phyloP scores from a whole-genome alignment of 768 basidiomycete genomes.

The Clitopilus hobsonii region DNA sequence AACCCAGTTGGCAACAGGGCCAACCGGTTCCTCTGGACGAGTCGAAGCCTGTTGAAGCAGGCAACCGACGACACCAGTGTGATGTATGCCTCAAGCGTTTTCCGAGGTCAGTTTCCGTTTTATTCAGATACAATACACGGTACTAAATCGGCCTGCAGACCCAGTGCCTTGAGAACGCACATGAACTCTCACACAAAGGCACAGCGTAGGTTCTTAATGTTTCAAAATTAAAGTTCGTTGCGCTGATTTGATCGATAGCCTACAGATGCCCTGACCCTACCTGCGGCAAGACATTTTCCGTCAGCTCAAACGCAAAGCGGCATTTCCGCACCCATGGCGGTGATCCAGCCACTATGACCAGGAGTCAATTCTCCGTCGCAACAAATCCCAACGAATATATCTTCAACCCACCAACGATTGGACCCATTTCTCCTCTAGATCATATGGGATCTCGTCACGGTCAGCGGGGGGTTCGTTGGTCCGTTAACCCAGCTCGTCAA shows the following conservation, averaged over 20 bases:
- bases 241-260: constrained; percentile 23
- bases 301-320: constrained; percentile 77
- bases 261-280: constrained; percentile 51
- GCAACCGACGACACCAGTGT: no score
- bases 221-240: background rate
- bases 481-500: no score
- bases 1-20: no score
- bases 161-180: constrained; percentile 52
- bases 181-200: constrained; percentile 54
- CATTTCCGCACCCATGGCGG: constrained; percentile 76
- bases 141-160: constrained; percentile 31
- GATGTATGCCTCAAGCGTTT: constrained; percentile 46
- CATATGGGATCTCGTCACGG: no score
- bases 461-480: no score
- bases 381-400: no score
- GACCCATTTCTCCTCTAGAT: no score
- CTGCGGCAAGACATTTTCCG: constrained; percentile 67
- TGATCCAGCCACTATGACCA: constrained; percentile 9
- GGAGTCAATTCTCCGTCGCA: background rate
- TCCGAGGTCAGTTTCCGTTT: constrained; percentile 42
- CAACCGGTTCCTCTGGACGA: no score
- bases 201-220: constrained; percentile 36
- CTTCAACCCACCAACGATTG: no score
- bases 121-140: no score
- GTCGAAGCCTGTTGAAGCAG: no score